These are phyloP conservation scores for Leccinum broughii DNA, from an alignment of 768 basidiomycete genomes.

Conservation along the genomic window DNA sequence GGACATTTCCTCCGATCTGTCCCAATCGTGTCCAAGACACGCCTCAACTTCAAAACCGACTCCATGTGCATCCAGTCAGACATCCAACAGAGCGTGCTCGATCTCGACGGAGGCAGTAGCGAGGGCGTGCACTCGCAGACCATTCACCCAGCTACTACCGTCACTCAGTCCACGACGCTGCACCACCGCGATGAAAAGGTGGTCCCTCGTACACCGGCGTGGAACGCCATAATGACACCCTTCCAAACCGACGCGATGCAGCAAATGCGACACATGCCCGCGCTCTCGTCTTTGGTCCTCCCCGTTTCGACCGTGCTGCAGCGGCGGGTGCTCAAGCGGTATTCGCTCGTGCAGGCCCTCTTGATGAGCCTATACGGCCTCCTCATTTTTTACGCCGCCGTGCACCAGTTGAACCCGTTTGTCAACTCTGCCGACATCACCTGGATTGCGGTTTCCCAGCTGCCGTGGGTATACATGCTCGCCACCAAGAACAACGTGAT, in stretches of 20 bases:
- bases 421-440: constrained; percentile 49
- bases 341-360: constrained; percentile 51
- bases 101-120: constrained; percentile 19
- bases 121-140: constrained; percentile 14
- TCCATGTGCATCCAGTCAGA: constrained; percentile 19
- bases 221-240: background rate
- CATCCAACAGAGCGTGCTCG: constrained; percentile 8
- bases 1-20: constrained; percentile 46
- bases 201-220: background rate
- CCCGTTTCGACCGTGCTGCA: constrained; percentile 44
- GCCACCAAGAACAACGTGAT: constrained; percentile 72
- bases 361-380: constrained; percentile 48
- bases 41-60: constrained; percentile 15
- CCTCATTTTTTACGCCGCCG: constrained; percentile 46
- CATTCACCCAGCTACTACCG: background rate
- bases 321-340: constrained; percentile 45
- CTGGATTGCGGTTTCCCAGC: constrained; percentile 55
- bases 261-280: constrained; percentile 35
- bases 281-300: constrained; percentile 43
- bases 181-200: constrained; percentile 13
- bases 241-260: background rate
- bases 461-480: constrained; percentile 63
- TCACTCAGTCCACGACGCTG: constrained; percentile 4
- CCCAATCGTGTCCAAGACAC: constrained; percentile 5
- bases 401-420: constrained; percentile 54